Base-by-base conservation (phyloP, 2,329 filamentous ascomycete genomes). In the Neonectria punicea region DNA sequence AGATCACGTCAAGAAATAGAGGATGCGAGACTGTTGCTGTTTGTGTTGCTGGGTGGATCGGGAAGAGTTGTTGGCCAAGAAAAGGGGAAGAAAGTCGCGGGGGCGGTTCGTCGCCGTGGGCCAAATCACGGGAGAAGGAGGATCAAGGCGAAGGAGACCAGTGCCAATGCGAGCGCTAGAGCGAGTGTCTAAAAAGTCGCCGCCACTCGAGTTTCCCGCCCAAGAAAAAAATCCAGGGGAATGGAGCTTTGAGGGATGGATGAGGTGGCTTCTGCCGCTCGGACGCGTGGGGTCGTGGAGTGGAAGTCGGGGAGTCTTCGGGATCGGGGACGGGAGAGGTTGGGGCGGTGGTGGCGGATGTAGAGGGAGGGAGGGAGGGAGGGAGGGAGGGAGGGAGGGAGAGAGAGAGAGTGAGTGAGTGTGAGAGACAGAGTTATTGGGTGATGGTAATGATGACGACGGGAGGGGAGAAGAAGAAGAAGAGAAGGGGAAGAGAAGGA, bases 181-280 rank as follows among this genome's bases (percentile, higher is more conserved):
- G 49, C 49, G n/a, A 20, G 56, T 59, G 62, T 68, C 65, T 71
- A 66, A 60, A 43, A 53, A 55, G 53, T 58, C 58, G 59, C 66
- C 64, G 67, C 67, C 63, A 69, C 66, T 62, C 59, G 59, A 70
- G 51, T 34, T 34, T 41, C 22, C 13, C n/a, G 16, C 32, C 6
- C 30, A 51, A 51, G 30, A 68, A 62, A 69, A 68, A 69, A 67
- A 69, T 66, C 68, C 71, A 73, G 71, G 71, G 71, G 71, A 69
- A 71, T 69, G 66, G 62, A 68, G 68, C 64, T 70, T 64, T 54
- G 58, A 51, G 51, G 61, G 49, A 34, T 49, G 54, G 34, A 63
- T 64, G 61, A 60, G 71, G 70, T 70, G 73, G 71, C 71, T 67
- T 73, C 61, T 69, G 63, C 65, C 68, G 70, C 65, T 73, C 60